Evolutionary conservation across 495 filamentous ascomycete genomes (phyloP).

Genomic region (Annulohypoxylon bovei): DNA sequence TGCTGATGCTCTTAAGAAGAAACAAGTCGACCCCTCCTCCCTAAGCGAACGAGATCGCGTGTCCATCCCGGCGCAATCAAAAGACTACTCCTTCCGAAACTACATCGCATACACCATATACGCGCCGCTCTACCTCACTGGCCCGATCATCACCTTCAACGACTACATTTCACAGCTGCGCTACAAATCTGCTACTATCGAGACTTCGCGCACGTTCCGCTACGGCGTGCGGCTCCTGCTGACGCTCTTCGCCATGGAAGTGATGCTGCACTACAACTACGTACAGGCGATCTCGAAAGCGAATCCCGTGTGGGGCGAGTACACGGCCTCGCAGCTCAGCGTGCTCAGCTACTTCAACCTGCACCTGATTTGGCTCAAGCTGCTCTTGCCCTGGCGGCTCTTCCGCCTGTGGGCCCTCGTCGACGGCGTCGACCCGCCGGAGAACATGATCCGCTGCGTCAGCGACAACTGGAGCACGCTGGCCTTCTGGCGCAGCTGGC

Average conservation of each 20-base stretch:
- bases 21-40: slow-evolving; percentile 85
- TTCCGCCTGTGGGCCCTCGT: slow-evolving; percentile 94
- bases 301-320: slow-evolving; percentile 77
- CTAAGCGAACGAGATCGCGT: slow-evolving; percentile 90
- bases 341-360: slow-evolving; percentile 97
- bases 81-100: slow-evolving; percentile 81
- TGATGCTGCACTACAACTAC: slow-evolving; percentile 94
- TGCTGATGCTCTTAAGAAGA: slow-evolving; percentile 91
- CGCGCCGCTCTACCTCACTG: slow-evolving; percentile 89
- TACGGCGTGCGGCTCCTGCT: slow-evolving; percentile 89
- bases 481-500: slow-evolving; percentile 97
- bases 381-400: slow-evolving; percentile 95
- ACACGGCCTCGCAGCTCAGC: slow-evolving; percentile 87
- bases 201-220: slow-evolving; percentile 68
- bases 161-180: slow-evolving; percentile 90
- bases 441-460: slow-evolving; percentile 98
- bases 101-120: slow-evolving; percentile 91
- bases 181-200: slow-evolving; percentile 75
- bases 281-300: slow-evolving; percentile 91
- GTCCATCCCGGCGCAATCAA: slow-evolving; percentile 71
- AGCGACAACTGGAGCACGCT: slow-evolving; percentile 91
- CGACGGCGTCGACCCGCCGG: slow-evolving; percentile 92
- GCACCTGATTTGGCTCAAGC: slow-evolving; percentile 97
- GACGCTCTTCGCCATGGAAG: slow-evolving; percentile 87
- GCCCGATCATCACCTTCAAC: slow-evolving; percentile 97